These are phyloP conservation scores for Chaetomiaceae sp. DNA, from an alignment of 2,329 filamentous ascomycete species.

Conservation along the genomic window DNA sequence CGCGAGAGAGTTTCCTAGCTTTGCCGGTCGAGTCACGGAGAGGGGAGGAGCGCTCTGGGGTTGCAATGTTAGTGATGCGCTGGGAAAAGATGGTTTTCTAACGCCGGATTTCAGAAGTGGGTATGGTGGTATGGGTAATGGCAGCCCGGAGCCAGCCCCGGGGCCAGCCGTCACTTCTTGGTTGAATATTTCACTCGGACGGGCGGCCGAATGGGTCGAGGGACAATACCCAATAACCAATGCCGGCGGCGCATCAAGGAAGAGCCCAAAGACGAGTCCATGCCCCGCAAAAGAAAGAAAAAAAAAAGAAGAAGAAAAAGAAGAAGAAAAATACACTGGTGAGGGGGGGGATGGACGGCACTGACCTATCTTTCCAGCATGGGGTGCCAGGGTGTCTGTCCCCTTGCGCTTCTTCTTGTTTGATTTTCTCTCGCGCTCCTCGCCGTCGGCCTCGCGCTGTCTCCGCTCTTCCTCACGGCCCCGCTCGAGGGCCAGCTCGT, in stretches of 20 bases:
- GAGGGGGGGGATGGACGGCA: too few species aligned
- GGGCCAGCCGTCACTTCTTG: too few species aligned
- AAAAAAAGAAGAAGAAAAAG: not conserved
- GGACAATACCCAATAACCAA: too few species aligned
- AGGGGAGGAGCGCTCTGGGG: conserved; percentile 50
- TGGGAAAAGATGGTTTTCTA: not conserved
- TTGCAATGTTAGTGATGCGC: not conserved
- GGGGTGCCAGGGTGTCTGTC: conserved; percentile 51
- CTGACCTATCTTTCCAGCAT: conserved; percentile 42
- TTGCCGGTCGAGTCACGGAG: conserved; percentile 45
- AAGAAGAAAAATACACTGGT: not conserved
- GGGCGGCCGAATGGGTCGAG: too few species aligned
- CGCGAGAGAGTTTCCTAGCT: conserved; percentile 46
- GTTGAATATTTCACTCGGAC: too few species aligned
- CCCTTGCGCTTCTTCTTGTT: conserved; percentile 81
- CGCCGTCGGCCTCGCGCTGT: conserved; percentile 47
- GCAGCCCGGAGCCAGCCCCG: too few species aligned
- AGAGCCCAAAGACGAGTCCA: not conserved
- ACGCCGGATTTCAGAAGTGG: conserved; percentile 5
- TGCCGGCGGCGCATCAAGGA: too few species aligned
- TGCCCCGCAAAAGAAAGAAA: not conserved
- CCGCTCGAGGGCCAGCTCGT: conserved; percentile 43
- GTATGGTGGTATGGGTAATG: not conserved
- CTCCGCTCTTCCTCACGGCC: conserved; percentile 47
- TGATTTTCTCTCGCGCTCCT: conserved; percentile 44